phyloP scores from a whole-genome alignment of 2,329 filamentous ascomycete species.

The Trichoderma breve region DNA sequence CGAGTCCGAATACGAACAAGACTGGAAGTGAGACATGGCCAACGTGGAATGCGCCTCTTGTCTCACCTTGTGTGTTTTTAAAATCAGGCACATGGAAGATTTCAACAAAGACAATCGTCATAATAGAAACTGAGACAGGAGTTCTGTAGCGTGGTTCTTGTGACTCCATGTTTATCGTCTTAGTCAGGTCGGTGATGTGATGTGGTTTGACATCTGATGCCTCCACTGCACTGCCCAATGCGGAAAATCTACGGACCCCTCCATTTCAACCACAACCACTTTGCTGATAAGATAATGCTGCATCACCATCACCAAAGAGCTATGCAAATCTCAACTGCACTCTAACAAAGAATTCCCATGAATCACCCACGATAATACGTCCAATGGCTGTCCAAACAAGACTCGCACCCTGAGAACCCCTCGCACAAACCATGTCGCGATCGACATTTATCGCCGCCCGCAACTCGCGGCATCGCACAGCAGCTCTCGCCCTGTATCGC shows the following conservation, averaged over 20 bases:
- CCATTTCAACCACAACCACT: not conserved
- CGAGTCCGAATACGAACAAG: conserved; percentile 17
- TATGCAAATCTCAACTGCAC: not conserved
- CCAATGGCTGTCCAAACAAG: not conserved
- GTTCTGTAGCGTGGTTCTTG: not conserved
- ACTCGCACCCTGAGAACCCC: not conserved
- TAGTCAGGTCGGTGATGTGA: not conserved
- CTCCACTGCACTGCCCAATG: not conserved
- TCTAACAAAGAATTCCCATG: not conserved
- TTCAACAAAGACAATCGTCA: not conserved
- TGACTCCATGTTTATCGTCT: not conserved
- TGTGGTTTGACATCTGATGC: not conserved
- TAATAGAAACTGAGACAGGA: not conserved
- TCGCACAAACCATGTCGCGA: conserved; percentile 28
- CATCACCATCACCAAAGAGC: not conserved
- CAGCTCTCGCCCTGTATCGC: conserved; percentile 68
- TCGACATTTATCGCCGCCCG: conserved; percentile 46
- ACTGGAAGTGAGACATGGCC: not conserved
- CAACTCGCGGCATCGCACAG: conserved; percentile 52
- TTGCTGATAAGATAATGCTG: conserved; percentile 12
- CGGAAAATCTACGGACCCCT: conserved; percentile 19
- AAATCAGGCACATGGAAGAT: not conserved
- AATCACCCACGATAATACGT: not conserved
- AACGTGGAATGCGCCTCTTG: not conserved
- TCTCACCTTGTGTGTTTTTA: not conserved